Conservation (phyloP, 768 basidiomycete genomes). For the Austroboletus eburneus region DNA sequence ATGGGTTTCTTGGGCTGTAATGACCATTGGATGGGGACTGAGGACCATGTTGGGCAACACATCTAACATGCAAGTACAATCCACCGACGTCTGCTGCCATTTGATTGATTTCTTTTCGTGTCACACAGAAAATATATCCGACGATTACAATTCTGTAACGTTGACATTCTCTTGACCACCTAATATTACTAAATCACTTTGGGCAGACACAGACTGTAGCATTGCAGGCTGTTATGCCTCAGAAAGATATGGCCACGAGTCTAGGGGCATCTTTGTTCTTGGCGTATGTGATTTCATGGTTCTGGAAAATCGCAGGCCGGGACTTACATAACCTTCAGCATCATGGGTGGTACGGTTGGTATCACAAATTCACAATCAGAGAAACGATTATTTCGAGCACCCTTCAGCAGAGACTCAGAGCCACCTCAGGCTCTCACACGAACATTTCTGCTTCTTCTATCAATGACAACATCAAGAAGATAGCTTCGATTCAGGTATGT, state of each 20-base stretch:
- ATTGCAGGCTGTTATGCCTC: constrained; percentile 44
- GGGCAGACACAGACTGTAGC: constrained; percentile 29
- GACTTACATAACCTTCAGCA: constrained; percentile 36
- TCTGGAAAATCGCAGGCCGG: background rate
- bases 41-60: constrained; percentile 34
- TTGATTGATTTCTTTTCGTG: constrained; percentile 13
- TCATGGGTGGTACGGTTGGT: constrained; percentile 69
- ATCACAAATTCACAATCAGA: constrained; percentile 69
- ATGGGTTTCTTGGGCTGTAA: constrained; percentile 27
- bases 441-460: constrained; percentile 42
- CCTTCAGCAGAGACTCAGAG: constrained; percentile 13
- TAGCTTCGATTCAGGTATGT: constrained; percentile 33
- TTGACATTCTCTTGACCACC: too few relatives aligned
- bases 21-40: constrained; percentile 34
- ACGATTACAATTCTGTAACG: too few relatives aligned
- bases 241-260: constrained; percentile 40
- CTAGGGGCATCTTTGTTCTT: constrained; percentile 37
- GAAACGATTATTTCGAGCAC: constrained; percentile 68
- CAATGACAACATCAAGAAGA: constrained; percentile 42
- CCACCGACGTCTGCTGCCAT: background rate
- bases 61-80: constrained; percentile 23
- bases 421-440: constrained; percentile 23
- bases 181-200: background rate
- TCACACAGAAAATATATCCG: constrained; percentile 29
- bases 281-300: constrained; percentile 16